phyloP scores from a whole-genome alignment of 768 basidiomycete genomes.

The Suillus sp. region DNA sequence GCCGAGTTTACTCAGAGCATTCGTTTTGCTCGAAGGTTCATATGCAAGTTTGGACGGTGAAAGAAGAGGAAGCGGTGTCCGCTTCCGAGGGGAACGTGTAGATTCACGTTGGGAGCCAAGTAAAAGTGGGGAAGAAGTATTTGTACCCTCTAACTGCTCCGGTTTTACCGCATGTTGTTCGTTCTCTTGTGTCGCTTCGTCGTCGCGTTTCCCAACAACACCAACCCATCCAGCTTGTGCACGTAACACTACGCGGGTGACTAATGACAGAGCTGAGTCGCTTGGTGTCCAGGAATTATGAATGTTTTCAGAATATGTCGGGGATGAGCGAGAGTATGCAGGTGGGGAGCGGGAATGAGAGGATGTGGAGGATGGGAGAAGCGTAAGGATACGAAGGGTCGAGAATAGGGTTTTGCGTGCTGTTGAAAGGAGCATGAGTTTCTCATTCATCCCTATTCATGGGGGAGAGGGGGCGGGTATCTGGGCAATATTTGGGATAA shows the following conservation, averaged over 20 bases:
- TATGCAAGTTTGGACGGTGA: not conserved
- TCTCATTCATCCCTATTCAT: not conserved
- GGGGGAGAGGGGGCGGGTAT: not conserved
- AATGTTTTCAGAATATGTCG: not conserved
- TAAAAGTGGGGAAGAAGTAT: not conserved
- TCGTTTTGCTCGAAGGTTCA: not conserved
- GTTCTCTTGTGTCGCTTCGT: no score
- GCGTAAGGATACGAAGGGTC: conserved; percentile 6
- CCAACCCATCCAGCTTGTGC: conserved; percentile 7
- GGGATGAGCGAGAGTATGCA: not conserved
- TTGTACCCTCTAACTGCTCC: not conserved
- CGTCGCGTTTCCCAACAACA: not conserved
- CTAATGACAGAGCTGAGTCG: not conserved
- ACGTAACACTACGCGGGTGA: conserved; percentile 1
- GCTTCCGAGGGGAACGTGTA: not conserved
- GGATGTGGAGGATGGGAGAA: not conserved
- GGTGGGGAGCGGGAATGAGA: not conserved
- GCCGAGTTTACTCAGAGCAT: not conserved
- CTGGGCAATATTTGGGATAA: not conserved
- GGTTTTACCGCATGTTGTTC: not conserved
- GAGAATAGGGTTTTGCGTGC: conserved; percentile 4
- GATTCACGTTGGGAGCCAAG: not conserved
- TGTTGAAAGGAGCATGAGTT: not conserved
- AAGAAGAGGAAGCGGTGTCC: no score
- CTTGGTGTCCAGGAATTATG: not conserved